Percentiles rank a stretch among this genome's conserved stretches.
These are phyloP conservation scores for Helianthus annuus DNA, from an alignment of 129 eudicot genomes.

Conservation along the genomic window DNA sequence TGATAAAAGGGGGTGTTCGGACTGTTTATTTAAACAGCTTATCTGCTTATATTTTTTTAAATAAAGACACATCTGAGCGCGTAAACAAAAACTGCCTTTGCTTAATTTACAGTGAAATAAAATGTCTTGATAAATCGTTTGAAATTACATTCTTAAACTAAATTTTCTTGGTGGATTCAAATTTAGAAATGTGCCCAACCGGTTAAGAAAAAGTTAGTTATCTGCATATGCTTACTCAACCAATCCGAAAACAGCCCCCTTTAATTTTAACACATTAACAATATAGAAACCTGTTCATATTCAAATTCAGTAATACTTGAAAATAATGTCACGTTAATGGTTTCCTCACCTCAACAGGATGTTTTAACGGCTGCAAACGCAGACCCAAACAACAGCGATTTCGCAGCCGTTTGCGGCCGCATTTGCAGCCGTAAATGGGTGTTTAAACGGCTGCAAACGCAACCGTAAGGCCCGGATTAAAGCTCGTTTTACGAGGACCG, in stretches of 20 bases:
- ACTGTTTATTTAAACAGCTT: not conserved
- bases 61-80: not conserved
- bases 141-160: not conserved
- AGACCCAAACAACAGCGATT: too few species aligned
- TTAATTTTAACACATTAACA: not conserved
- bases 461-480: too few species aligned
- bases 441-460: too few species aligned
- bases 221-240: not conserved
- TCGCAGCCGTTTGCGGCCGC: too few species aligned
- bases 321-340: not conserved
- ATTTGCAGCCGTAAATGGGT: too few species aligned
- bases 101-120: not conserved
- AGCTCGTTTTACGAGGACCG: too few species aligned
- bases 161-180: not conserved
- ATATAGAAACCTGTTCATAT: not conserved
- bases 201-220: not conserved
- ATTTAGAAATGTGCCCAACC: not conserved
- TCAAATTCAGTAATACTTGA: slow-evolving; percentile 4
- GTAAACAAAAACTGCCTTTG: not conserved
- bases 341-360: slow-evolving; percentile 45
- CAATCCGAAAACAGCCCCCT: not conserved
- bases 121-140: not conserved
- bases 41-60: not conserved
- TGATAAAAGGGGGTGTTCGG: not conserved
- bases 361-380: too few species aligned